Percentiles rank a stretch among this genome's conserved stretches.
Evolutionary conservation across 2,329 filamentous ascomycete species (phyloP).

Genomic region (Xylariaceae sp.): DNA sequence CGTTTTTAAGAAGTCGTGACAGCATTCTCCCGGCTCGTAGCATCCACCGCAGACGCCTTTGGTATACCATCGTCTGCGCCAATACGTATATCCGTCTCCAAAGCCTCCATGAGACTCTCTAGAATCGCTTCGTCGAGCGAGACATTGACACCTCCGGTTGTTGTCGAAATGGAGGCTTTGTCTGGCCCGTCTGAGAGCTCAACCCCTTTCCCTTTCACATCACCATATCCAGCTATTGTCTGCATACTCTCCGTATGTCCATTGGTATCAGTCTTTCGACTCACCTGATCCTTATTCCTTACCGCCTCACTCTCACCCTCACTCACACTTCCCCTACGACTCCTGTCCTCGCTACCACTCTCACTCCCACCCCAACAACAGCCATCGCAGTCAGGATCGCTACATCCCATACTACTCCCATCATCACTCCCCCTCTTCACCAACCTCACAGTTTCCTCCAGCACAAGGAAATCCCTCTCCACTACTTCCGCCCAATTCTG

Average conservation of each 20-base stretch:
- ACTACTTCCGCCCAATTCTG: conserved; percentile 87
- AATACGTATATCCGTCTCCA: conserved; percentile 28
- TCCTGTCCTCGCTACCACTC: conserved; percentile 28
- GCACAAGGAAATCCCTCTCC: conserved; percentile 62
- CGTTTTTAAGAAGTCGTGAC: too few species aligned
- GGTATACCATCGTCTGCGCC: background rate
- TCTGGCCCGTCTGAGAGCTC: background rate
- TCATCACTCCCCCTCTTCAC: conserved; percentile 38
- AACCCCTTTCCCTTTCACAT: conserved; percentile 15
- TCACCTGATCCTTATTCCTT: conserved; percentile 26
- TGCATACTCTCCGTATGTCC: conserved; percentile 10
- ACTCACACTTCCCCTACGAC: conserved; percentile 28
- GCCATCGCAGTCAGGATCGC: conserved; percentile 29
- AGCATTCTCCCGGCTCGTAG: too few species aligned
- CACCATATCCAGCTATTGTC: conserved; percentile 11
- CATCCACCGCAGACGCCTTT: too few species aligned
- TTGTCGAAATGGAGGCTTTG: background rate
- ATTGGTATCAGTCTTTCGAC: conserved; percentile 18
- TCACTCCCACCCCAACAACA: conserved; percentile 27
- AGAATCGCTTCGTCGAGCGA: conserved; percentile 28
- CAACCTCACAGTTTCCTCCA: conserved; percentile 63
- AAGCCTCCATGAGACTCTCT: conserved; percentile 31
- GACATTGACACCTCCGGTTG: conserved; percentile 11
- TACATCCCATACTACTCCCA: conserved; percentile 29
- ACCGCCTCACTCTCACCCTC: conserved; percentile 37